phyloP scores from a whole-genome alignment of 805 yeast species.

The Zygoascus bituminiphila region DNA sequence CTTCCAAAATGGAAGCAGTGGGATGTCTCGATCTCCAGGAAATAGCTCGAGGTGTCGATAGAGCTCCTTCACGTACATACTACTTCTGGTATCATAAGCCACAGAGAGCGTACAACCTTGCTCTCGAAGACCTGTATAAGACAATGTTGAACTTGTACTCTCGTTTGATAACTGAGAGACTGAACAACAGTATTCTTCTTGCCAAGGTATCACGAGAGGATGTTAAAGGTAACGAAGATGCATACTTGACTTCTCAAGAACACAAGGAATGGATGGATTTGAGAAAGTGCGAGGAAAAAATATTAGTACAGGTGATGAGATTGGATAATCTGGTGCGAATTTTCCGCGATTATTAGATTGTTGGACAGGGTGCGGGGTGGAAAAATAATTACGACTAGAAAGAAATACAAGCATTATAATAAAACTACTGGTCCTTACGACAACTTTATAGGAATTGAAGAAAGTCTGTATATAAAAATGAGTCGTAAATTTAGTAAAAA shows the following conservation, averaged over 20 bases:
- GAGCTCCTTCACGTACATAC: constrained; percentile 84
- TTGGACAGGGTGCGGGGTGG: neutral
- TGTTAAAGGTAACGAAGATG: constrained; percentile 73
- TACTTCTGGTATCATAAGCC: constrained; percentile 69
- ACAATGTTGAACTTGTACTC: constrained; percentile 38
- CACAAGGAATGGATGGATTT: constrained; percentile 58
- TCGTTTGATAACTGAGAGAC: constrained; percentile 34
- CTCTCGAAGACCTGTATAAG: constrained; percentile 42
- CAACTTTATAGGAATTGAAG: neutral
- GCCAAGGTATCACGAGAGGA: constrained; percentile 85
- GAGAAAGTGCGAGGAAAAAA: constrained; percentile 25
- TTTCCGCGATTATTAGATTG: constrained; percentile 30
- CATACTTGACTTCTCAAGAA: constrained; percentile 66
- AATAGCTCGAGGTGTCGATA: constrained; percentile 82
- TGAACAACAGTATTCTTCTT: constrained; percentile 55
- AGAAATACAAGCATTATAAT: no score
- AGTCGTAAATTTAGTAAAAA: no score
- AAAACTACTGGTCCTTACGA: no score
- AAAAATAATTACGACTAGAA: no score
- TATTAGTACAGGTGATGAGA: constrained; percentile 26
- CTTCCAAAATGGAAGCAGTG: constrained; percentile 55
- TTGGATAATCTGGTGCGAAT: constrained; percentile 32
- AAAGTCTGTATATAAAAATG: neutral
- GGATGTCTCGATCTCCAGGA: constrained; percentile 86
- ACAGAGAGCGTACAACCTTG: constrained; percentile 39